phyloP scores from a whole-genome alignment of 1,284 basidiomycete genomes.

The Quambalaria eucalypti region DNA sequence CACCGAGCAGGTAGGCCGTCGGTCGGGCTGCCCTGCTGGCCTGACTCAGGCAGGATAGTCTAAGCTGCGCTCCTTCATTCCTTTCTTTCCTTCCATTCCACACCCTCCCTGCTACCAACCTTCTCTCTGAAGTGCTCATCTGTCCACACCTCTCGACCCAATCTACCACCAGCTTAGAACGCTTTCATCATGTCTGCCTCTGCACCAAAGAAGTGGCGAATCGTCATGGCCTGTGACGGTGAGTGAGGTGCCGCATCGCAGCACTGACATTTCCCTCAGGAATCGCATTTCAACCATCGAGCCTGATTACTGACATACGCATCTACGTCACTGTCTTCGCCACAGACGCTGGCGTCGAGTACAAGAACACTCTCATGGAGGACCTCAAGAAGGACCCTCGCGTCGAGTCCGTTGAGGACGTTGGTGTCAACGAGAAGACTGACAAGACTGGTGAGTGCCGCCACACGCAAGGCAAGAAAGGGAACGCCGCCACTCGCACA shows the following conservation, averaged over 20 bases:
- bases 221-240: conserved; percentile 11
- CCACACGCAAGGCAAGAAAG: too few relatives aligned
- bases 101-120: too few relatives aligned
- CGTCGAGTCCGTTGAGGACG: conserved; percentile 27
- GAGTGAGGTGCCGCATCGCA: neutral
- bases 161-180: too few relatives aligned
- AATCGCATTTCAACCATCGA: neutral
- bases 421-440: conserved; percentile 26
- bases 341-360: conserved; percentile 27
- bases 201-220: conserved; percentile 9
- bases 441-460: conserved; percentile 35
- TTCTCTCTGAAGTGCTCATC: too few relatives aligned
- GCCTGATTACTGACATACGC: neutral
- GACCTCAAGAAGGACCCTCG: conserved; percentile 31
- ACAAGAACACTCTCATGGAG: conserved; percentile 32
- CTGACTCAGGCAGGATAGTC: too few relatives aligned
- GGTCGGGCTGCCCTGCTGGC: too few relatives aligned
- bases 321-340: neutral
- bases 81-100: too few relatives aligned
- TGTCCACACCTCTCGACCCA: too few relatives aligned
- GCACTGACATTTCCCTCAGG: neutral
- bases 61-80: too few relatives aligned
- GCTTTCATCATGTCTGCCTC: conserved; percentile 6
- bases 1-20: too few relatives aligned
- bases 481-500: neutral